phyloP scores from a whole-genome alignment of 352 stramenopile genomes.

The Pythium utonaiense region DNA sequence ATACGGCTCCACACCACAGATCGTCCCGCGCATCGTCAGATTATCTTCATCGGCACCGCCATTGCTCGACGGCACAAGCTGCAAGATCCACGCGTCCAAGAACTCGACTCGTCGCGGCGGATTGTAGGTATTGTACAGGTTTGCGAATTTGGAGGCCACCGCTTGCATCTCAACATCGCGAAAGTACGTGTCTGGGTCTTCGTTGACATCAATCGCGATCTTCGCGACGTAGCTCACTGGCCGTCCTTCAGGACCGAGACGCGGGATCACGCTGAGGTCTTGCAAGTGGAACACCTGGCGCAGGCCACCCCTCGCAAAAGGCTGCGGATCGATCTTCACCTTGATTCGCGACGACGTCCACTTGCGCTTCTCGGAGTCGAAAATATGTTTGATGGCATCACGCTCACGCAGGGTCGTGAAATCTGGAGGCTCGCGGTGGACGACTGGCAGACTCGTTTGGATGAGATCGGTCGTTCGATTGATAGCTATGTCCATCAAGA shows the following conservation, averaged over 20 bases:
- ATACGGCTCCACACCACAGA: constrained; percentile 76
- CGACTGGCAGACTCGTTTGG: constrained; percentile 42
- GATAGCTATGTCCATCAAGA: constrained; percentile 38
- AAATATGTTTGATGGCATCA: constrained; percentile 76
- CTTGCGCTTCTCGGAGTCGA: constrained; percentile 69
- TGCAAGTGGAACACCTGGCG: constrained; percentile 73
- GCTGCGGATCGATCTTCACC: constrained; percentile 68
- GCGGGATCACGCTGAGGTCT: constrained; percentile 42
- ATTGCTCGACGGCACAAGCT: constrained; percentile 42
- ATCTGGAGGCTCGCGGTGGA: constrained; percentile 62
- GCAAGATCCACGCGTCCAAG: constrained; percentile 70
- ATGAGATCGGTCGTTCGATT: constrained; percentile 60
- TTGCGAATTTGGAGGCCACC: constrained; percentile 72
- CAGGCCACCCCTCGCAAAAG: constrained; percentile 56
- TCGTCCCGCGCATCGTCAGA: constrained; percentile 57
- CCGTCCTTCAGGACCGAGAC: constrained; percentile 9
- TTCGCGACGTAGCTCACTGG: constrained; percentile 65
- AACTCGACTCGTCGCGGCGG: constrained; percentile 75
- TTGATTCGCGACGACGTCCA: constrained; percentile 70
- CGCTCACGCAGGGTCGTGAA: constrained; percentile 56
- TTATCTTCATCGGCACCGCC: constrained; percentile 32
- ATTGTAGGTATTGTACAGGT: constrained; percentile 80
- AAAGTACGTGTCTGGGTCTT: constrained; percentile 84
- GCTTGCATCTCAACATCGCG: constrained; percentile 85
- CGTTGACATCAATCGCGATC: constrained; percentile 71